phyloP scores from a whole-genome alignment of 2,329 filamentous ascomycete genomes.

The Ophiosphaerella herpotricha region DNA sequence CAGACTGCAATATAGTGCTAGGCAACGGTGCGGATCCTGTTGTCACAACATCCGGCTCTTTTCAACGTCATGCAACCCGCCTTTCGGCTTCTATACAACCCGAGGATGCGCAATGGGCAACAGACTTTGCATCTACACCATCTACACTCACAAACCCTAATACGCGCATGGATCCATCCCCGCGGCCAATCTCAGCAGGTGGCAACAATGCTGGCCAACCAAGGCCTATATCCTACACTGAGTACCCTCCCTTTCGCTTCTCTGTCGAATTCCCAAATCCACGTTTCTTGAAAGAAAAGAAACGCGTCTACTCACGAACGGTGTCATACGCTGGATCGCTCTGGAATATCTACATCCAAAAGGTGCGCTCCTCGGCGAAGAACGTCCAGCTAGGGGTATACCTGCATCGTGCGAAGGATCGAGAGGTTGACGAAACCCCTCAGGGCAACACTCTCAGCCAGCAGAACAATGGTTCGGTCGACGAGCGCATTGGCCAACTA shows the following conservation, averaged over 20 bases:
- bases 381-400: constrained; percentile 64
- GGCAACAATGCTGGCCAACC: constrained; percentile 43
- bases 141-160: constrained; percentile 45
- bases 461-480: constrained; percentile 52
- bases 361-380: constrained; percentile 57
- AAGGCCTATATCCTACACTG: constrained; percentile 54
- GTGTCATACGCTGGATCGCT: constrained; percentile 63
- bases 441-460: constrained; percentile 45
- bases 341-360: constrained; percentile 68
- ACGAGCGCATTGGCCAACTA: constrained; percentile 59
- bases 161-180: constrained; percentile 32
- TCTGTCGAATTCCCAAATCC: constrained; percentile 63
- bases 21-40: constrained; percentile 59
- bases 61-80: constrained; percentile 53
- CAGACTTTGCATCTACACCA: constrained; percentile 58
- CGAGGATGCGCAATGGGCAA: constrained; percentile 60
- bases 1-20: constrained; percentile 61
- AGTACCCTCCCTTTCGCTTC: constrained; percentile 64
- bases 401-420: constrained; percentile 62
- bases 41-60: constrained; percentile 52
- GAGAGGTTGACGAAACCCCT: constrained; percentile 53
- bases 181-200: constrained; percentile 41
- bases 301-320: constrained; percentile 62
- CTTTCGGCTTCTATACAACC: constrained; percentile 58
- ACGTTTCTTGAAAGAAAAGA: constrained; percentile 61